Conservation (phyloP, 306 rosid species). For the Gillenia trifoliata region DNA sequence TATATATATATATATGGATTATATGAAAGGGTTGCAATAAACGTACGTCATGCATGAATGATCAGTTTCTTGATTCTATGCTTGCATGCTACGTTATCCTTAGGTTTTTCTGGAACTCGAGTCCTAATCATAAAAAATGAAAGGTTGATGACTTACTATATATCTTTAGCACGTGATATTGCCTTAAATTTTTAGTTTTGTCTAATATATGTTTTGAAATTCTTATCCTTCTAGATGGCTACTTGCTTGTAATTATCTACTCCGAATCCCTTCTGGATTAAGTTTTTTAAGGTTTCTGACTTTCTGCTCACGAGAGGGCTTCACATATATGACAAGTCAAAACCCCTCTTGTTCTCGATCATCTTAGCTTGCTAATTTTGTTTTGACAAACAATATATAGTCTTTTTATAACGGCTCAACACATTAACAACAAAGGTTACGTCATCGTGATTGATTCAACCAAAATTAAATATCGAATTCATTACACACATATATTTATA, state of each 20-base stretch:
- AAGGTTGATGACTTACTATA: not conserved
- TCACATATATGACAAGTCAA: not conserved
- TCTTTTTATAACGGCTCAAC: no score
- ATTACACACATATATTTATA: no score
- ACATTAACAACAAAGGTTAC: no score
- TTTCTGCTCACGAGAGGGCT: not conserved
- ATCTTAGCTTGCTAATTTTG: not conserved
- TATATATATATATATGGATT: not conserved
- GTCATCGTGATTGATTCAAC: no score
- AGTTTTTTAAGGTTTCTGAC: not conserved
- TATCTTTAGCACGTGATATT: not conserved
- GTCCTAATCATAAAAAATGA: not conserved
- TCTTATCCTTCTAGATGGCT: not conserved
- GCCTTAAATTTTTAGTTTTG: not conserved
- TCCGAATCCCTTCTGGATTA: not conserved
- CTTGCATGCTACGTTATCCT: not conserved
- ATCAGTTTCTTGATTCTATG: not conserved
- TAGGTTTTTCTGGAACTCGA: not conserved
- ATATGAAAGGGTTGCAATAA: not conserved
- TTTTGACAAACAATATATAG: no score
- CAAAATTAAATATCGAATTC: no score
- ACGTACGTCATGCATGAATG: not conserved
- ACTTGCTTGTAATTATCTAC: not conserved
- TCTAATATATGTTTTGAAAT: not conserved
- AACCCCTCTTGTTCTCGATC: not conserved